Evolutionary conservation across 768 basidiomycete species (phyloP).

Genomic region (Scleroderma bovista): DNA sequence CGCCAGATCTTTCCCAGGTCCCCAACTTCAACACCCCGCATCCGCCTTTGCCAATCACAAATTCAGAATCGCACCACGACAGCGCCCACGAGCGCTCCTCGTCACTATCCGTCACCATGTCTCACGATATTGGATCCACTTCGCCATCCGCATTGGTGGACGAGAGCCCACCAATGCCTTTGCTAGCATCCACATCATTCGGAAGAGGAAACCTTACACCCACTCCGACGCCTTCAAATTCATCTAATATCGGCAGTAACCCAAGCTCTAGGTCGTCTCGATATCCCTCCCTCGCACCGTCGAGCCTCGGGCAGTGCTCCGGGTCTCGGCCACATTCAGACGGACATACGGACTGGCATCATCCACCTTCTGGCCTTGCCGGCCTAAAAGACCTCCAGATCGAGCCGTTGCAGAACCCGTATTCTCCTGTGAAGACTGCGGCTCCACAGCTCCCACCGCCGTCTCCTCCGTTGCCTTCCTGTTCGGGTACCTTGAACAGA

Average conservation of each 20-base stretch:
- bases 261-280: constrained; percentile 18
- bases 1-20: constrained; percentile 20
- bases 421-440: constrained; percentile 12
- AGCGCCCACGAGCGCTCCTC: background rate
- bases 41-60: constrained; percentile 1
- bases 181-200: constrained; percentile 24
- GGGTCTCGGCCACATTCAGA: constrained; percentile 9
- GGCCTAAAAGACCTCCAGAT: constrained; percentile 11
- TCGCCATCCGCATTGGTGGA: constrained; percentile 7
- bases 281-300: constrained; percentile 23
- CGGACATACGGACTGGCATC: constrained; percentile 17
- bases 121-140: constrained; percentile 7
- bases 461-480: background rate
- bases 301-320: constrained; percentile 10
- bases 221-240: constrained; percentile 13
- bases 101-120: constrained; percentile 7
- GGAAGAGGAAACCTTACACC: constrained; percentile 17
- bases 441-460: constrained; percentile 1
- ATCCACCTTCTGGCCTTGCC: constrained; percentile 20
- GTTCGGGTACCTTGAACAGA: background rate
- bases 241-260: constrained; percentile 9
- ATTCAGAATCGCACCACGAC: background rate
- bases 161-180: constrained; percentile 5
- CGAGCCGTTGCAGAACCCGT: constrained; percentile 14
- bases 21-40: constrained; percentile 1